These are phyloP conservation scores for Epichloe amarillans DNA, from an alignment of 2,329 filamentous ascomycete genomes.

Conservation along the genomic window DNA sequence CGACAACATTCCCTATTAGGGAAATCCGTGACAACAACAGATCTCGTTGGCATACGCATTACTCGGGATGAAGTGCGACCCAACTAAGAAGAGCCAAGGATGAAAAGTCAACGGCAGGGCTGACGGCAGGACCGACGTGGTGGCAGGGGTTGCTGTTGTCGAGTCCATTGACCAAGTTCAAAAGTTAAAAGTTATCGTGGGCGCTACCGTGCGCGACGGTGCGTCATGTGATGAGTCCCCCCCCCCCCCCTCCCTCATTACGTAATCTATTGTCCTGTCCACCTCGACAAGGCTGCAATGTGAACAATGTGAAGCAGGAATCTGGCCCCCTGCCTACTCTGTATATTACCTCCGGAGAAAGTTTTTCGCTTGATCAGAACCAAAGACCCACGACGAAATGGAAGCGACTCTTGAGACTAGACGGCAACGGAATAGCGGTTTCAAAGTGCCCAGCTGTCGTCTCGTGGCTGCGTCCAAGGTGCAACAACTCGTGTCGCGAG, in stretches of 20 bases:
- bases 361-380: too few species aligned
- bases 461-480: neutral
- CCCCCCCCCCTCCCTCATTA: too few species aligned
- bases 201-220: too few species aligned
- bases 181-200: too few species aligned
- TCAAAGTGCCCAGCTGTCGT: neutral
- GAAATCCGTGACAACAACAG: neutral
- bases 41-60: neutral
- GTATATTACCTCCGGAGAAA: too few species aligned
- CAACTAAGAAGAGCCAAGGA: neutral
- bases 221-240: too few species aligned
- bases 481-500: conserved; percentile 1
- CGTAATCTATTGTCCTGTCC: too few species aligned
- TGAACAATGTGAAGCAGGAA: neutral
- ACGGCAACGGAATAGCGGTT: neutral
- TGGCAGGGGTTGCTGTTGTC: neutral
- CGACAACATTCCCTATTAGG: neutral
- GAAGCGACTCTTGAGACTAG: neutral
- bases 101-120: too few species aligned
- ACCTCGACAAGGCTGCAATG: neutral
- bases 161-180: too few species aligned
- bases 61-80: neutral
- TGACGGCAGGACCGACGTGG: neutral
- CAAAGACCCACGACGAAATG: too few species aligned
- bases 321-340: neutral